Evolutionary conservation across 768 basidiomycete genomes (phyloP), one percentile per base, ranked within the genome.

Genomic region (Agaricus subrufescens): DNA sequence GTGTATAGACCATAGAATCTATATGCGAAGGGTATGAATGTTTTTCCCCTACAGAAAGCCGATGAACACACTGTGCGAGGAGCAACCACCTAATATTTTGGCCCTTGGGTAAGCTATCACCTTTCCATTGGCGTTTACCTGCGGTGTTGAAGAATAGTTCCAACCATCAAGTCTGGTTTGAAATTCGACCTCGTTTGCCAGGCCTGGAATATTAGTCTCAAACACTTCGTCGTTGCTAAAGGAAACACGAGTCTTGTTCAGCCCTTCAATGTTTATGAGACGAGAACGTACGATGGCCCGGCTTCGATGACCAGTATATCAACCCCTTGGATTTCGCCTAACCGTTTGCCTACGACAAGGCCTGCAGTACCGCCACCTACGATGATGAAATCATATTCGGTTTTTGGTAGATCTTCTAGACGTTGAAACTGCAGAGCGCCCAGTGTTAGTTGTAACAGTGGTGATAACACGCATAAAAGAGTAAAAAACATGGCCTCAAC

Each of bases 1-100:
- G 67, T 7, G 71, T 70, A 46, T 70, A 74, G 2, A 64, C 57
- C 65, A 69, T 66, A 12, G 54, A 57, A 56, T 69, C 66, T 69
- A 25, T 19, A 19, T 19, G 19, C 19, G 19, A 19, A 19, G 37
- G 8, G 8, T 11, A 7, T 2, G 11, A 34, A 19, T 19, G 19
- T 19, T 19, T 19, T 19, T 19, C 19, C 19, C 19, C 19, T 19
- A 19, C 19, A 19, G 19, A 19, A 19, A 19, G 19, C 19, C 19
- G 8, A 34, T 34, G n/a, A 11, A 53, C 59, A 46, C n/a, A 60
- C 59, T 60, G 40, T 57, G 47, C 26, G 58, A 62, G 23, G 51
- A 59, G 12, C 50, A 57, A 4, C 61, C 58, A 2, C 58, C 58
- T 3, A 62, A 48, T 19, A 62, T 37, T 6, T 47, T 51, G 1